Base-by-base conservation (phyloP, 257 asterid species). In the Perilla frutescens region DNA sequence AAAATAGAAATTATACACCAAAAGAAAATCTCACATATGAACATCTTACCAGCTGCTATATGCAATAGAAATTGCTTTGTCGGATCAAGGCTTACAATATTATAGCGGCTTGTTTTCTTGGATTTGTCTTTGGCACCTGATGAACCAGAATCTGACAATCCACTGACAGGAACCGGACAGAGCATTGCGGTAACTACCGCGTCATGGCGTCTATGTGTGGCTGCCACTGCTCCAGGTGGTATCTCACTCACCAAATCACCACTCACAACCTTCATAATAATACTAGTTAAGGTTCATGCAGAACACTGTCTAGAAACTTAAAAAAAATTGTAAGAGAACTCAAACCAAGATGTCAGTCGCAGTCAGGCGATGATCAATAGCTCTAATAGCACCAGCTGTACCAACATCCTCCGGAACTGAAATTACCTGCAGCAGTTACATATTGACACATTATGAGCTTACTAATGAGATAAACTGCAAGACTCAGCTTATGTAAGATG, bases 151-250 rank as follows among this genome's bases (percentile, higher is more conserved):
- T 95, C 99, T 3, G 88, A 84, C 72, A 91, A 82, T 37, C 96
- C 97, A 77, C 94, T 87, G 49, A 87, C 92, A 45, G 98, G 98
- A 82, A 89, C 87, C 66, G 96, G 84, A 80, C 98, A 95, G 76
- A 95, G 93, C 97, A 95, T 85, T 66, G 99, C 90, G 71, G 99
- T 95, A 81, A 92, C 98, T 44, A 79, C 96, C 48, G 99, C 98
- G 75, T 95, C 96, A 72, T 92, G 96, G 41, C 96, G 91, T 76
- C 94, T 84, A 82, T 95, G 99, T 56, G 91, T 94, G 78, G 97
- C 97, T 54, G 97, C 97, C 60, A 95, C 87, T 36, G 96, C 92
- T 72, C 99, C 99, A 61, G 94, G 97, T 57, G 93, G 84, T 57
- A 95, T 87, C 82, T 95, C 99, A 80, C 87, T 90, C 51, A 95